These are phyloP conservation scores for Yamadazyma sp. DNA, from an alignment of 805 yeast species.

Conservation along the genomic window DNA sequence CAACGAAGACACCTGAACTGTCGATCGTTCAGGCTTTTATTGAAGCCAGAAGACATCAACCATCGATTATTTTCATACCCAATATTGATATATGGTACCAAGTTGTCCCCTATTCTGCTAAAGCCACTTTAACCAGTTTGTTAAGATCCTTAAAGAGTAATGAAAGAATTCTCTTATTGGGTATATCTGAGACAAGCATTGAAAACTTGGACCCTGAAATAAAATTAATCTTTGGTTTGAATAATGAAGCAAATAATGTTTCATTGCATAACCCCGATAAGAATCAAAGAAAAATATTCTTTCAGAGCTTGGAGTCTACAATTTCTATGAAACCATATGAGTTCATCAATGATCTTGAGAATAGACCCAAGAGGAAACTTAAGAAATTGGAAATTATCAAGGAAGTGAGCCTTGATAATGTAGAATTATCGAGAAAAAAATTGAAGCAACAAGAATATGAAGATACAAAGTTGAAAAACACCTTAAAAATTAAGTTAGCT, in stretches of 20 bases:
- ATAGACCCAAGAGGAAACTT: conserved; percentile 50
- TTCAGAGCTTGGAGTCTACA: conserved; percentile 50
- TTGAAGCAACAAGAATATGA: conserved; percentile 52
- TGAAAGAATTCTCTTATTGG: conserved; percentile 74
- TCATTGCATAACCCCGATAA: conserved; percentile 40
- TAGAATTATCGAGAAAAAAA: conserved; percentile 38
- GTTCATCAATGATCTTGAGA: conserved; percentile 60
- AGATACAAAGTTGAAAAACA: conserved; percentile 81
- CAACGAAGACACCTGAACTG: conserved; percentile 79
- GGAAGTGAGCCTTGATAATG: conserved; percentile 11
- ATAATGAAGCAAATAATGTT: conserved; percentile 42
- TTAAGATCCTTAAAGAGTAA: conserved; percentile 64
- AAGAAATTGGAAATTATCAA: conserved; percentile 36
- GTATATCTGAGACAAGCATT: conserved; percentile 55
- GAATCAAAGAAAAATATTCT: conserved; percentile 54
- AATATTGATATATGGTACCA: conserved; percentile 73
- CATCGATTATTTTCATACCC: conserved; percentile 81
- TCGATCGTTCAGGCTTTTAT: conserved; percentile 76
- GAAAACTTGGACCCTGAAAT: conserved; percentile 46
- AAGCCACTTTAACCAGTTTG: conserved; percentile 67
- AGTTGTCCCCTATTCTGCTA: conserved; percentile 66
- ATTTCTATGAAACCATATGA: conserved; percentile 66
- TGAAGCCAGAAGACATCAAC: conserved; percentile 88
- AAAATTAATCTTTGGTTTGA: conserved; percentile 55
- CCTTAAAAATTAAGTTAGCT: conserved; percentile 79